phyloP scores from a whole-genome alignment of 2,329 filamentous ascomycete genomes.

The Colletotrichum destructivum region DNA sequence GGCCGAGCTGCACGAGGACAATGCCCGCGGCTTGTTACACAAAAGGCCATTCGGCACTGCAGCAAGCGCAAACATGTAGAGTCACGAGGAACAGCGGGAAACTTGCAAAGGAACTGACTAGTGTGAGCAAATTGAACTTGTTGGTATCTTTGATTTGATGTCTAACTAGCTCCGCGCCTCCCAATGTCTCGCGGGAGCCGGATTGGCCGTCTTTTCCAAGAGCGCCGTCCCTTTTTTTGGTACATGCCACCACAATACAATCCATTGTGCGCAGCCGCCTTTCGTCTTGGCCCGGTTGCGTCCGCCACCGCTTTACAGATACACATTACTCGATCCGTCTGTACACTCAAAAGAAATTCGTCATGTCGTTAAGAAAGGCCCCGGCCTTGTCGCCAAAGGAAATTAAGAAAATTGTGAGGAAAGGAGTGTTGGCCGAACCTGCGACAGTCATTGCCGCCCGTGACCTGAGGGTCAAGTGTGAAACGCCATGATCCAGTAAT shows the following conservation, averaged over 20 bases:
- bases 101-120: background rate
- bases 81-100: background rate
- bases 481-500: constrained; percentile 33
- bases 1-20: background rate
- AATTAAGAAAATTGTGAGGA: background rate
- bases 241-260: constrained; percentile 37
- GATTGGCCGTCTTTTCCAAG: constrained; percentile 20
- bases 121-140: constrained; percentile 31
- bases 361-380: constrained; percentile 22
- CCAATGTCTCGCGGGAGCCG: constrained; percentile 22
- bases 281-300: constrained; percentile 6
- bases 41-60: background rate
- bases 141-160: constrained; percentile 32
- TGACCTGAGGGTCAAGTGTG: constrained; percentile 29
- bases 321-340: constrained; percentile 37
- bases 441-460: constrained; percentile 15
- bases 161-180: constrained; percentile 29
- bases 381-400: background rate
- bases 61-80: background rate
- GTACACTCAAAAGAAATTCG: constrained; percentile 38
- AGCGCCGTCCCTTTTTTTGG: constrained; percentile 30
- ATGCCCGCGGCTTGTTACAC: background rate
- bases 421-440: constrained; percentile 31
- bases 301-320: constrained; percentile 25
- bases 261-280: constrained; percentile 13